Evolutionary conservation across 192 early-diverging fungal species (phyloP).

Genomic region (Neocallimastix lanati): DNA sequence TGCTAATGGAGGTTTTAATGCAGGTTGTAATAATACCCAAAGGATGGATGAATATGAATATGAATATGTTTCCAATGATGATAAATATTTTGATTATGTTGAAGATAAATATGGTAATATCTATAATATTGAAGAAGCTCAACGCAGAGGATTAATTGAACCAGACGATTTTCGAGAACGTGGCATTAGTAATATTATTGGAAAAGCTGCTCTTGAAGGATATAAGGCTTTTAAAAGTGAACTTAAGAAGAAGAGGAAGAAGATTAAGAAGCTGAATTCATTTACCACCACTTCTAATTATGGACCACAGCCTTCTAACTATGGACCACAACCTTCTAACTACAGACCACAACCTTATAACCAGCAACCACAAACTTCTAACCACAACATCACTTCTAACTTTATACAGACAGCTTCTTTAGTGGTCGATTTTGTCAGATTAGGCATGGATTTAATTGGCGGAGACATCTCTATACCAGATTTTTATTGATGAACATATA

Average conservation of each 20-base stretch:
- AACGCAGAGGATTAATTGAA: background rate
- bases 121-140: background rate
- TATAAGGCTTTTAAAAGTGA: background rate
- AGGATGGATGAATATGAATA: background rate
- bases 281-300: too few species aligned
- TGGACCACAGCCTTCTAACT: too few species aligned
- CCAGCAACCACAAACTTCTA: too few species aligned
- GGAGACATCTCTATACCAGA: too few species aligned
- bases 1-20: too few species aligned
- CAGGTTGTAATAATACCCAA: background rate
- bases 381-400: too few species aligned
- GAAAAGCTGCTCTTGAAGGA: background rate
- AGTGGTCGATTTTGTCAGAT: too few species aligned
- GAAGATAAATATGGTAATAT: background rate
- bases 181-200: background rate
- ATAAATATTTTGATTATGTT: background rate
- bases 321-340: too few species aligned
- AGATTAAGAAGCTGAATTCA: background rate
- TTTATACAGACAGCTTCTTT: too few species aligned
- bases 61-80: background rate
- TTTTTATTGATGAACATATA: too few species aligned
- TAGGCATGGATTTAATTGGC: too few species aligned
- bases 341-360: too few species aligned
- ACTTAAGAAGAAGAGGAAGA: background rate
- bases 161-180: background rate